Evolutionary conservation across 805 yeast genomes (phyloP), one percentile per base, ranked within the genome.

Genomic region (Wickerhamiella spandovensis): DNA sequence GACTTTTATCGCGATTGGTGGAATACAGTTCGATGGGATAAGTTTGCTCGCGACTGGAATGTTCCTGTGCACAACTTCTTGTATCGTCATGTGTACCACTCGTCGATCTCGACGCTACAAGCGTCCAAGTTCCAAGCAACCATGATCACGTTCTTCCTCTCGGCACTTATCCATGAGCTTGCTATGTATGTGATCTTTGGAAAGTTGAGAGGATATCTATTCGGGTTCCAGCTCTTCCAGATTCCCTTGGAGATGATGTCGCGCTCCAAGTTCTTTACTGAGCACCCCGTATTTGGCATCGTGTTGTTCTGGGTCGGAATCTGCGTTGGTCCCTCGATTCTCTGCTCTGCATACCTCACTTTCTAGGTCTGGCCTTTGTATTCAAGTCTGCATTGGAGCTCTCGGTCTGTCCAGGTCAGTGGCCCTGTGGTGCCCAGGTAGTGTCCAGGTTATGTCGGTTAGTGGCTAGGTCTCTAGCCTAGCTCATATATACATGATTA

Each of bases 1-100:
- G 84, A 84, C 56, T 92, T 92, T 65, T 92, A 94, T 62, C 90
- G 95, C 2, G 84, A 87, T 43, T 94, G 98, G 98, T 92, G 99
- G 98, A 86, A 89, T 58, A 84, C 94, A 54, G 78, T 82, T 18
- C 83, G 86, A 42, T 92, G 97, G 96, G 84, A 84, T 51, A 89
- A 89, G 62, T 92, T 85, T 64, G 82, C 96, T 10, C 73, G 97
- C 56, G 79, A 84, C 54, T 94, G 99, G 98, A 92, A 92, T 64
- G 76, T 77, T 9, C 96, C 97, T 0, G 97, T 92, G 21, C 96
- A 92, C 64, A 76, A 79, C 60, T 92, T 92, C 58, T 69, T 92
- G 52, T 70, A 89, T 44, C 76, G 97, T 56, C 99, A 94, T 63
- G 97, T 92, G 2, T 94, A 92, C 65, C 96, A 89, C 63, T 81